Evolutionary conservation across 1,284 basidiomycete genomes (phyloP), one percentile per base, ranked within the genome.

Genomic region (Mycena citricolor): DNA sequence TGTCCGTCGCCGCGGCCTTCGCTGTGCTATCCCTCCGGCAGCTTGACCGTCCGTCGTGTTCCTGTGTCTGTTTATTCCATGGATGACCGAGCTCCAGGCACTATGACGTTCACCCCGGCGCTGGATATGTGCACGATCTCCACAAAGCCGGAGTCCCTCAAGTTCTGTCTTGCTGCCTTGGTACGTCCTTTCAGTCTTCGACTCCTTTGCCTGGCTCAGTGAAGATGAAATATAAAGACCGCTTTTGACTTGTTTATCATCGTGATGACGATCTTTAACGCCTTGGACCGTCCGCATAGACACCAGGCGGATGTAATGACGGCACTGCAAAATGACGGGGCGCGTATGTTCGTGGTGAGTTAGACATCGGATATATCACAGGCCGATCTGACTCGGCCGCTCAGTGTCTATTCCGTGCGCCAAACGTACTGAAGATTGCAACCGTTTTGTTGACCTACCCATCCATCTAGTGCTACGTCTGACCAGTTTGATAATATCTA

Each of bases 111-210:
- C n/a, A n/a, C n/a, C n/a, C n/a, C n/a, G n/a, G n/a, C n/a, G n/a
- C n/a, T n/a, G n/a, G n/a, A 36, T 25, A 44, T 44, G 42, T 44
- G 42, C 14, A 31, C 11, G n/a, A 32, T 41, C 12, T n/a, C n/a
- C 3, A 35, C 31, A 11, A 40, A 40, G 14, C 38, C 44, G 1
- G 31, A 23, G 26, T 32, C 25, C 4, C 13, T 41, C 20, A 12
- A 11, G 3, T 35, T 36, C 26, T n/a, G 14, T 4, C 4, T 42
- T 2, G 44, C 32, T 6, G 19, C 33, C 11, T 8, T 32, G 25
- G 44, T 35, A 22, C 8, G 38, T 34, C n/a, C n/a, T 4, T n/a
- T 8, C 19, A 5, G 8, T 24, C 19, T 24, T 14, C 2, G 8
- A 4, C 5, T 25, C 4, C 7, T 26, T 4, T n/a, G 4, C 22